Base-by-base conservation (phyloP, 1,139 yeast species). In the Yamadazyma conglobata region DNA sequence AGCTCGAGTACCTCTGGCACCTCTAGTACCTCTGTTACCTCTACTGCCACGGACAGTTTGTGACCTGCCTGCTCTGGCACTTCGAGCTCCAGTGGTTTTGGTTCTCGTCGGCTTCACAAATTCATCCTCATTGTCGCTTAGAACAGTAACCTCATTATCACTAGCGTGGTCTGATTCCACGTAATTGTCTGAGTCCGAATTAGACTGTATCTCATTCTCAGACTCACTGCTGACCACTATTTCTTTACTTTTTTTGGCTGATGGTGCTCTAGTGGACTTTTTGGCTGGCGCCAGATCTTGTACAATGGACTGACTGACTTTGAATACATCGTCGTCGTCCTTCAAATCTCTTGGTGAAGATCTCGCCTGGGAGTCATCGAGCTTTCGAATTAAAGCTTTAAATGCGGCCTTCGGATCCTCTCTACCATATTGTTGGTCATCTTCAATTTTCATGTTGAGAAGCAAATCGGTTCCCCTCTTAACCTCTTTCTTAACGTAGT, bases 401-500 rank as follows among this genome's bases (percentile, higher is more conserved):
- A 64, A 60, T 5, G 50, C 56, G 15, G 45, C 46, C 24, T 47
- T 54, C 2, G 63, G 48, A 12, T 54, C 52, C 5, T 52, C 64
- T 27, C 54, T 57, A 14, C 60, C 55, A 28, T 56, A 56, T 21
- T 58, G 51, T 15, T 56, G 59, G 6, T 52, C 58, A 12, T 54
- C 54, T 34, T 62, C 62, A 10, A 65, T 51, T 32, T 63, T 65
- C 10, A 74, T 49, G 13, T 68, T 58, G 36, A 78, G 54, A 32
- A 89, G 59, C 36, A 75, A 58, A 23, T 73, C 64, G 14, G 84
- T 68, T 44, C 86, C 93, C 25, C 67, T 67, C 15, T 65, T 69
- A 36, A 88, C 64, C 37, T 89, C 87, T 13, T 62, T 61, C 29
- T 80, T 81, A 6, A 91, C 79, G 52, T 81, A 87, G 25, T 71